Conservation (phyloP, 73 alveolate species). For the Loxodes magnus region DNA sequence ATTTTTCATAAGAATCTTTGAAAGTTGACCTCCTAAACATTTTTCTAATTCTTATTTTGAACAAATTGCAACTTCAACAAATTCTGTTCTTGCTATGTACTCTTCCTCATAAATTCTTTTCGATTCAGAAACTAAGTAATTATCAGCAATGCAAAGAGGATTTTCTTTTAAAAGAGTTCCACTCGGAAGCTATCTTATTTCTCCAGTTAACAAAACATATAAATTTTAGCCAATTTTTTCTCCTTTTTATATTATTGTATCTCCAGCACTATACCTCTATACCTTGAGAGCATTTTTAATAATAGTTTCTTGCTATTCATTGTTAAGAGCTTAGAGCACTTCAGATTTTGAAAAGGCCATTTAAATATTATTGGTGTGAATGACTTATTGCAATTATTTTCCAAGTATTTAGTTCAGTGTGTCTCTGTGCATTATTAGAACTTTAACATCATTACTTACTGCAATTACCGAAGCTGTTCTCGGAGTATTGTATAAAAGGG, state of each 20-base stretch:
- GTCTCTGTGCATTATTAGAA: conserved; percentile 33
- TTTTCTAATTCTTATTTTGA: background rate
- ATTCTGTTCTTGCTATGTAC: conserved; percentile 26
- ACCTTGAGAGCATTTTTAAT: conserved; percentile 11
- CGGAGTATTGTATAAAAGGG: conserved; percentile 6
- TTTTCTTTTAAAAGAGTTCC: background rate
- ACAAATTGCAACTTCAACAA: too few species aligned
- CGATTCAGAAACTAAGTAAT: background rate
- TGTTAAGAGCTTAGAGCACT: conserved; percentile 3
- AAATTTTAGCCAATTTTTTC: conserved; percentile 5
- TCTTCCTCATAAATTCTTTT: conserved; percentile 15
- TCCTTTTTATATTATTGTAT: conserved; percentile 14
- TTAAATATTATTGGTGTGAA: conserved; percentile 22
- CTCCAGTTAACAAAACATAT: conserved; percentile 15
- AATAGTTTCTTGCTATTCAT: conserved; percentile 6
- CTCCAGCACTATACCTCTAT: conserved; percentile 11
- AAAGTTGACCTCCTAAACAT: background rate
- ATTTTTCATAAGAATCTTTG: background rate
- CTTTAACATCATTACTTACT: conserved; percentile 21
- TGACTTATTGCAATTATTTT: conserved; percentile 12
- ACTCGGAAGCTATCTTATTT: conserved; percentile 3
- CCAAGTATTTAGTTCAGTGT: conserved; percentile 27
- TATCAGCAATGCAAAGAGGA: too few species aligned
- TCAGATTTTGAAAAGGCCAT: conserved; percentile 19
- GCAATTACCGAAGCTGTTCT: conserved; percentile 14